Base-by-base conservation (phyloP, 768 basidiomycete genomes). In the Candolleomyces efflorescens region DNA sequence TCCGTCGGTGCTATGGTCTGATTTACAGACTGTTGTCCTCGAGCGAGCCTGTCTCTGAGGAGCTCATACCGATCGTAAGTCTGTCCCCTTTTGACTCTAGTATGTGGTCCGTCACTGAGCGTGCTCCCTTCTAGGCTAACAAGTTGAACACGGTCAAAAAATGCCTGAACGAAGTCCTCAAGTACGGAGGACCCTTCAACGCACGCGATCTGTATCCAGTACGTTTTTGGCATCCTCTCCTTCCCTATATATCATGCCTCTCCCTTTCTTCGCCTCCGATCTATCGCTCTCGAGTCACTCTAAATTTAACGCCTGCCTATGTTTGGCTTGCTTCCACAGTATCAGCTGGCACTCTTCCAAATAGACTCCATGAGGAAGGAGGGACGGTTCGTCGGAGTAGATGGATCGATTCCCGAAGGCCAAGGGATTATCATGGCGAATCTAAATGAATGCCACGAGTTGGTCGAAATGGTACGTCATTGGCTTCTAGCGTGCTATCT, bases 351-450 rank as follows among this genome's bases (percentile, higher is more conserved):
- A 10, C 77, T 96, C 47, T 90, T 94, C 71, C 95, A 98, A 75
- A 96, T 98, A 62, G 96, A 98, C 70, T 88, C 87, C 0, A 77
- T 97, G 76, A 82, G 95, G 46, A 88, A 87, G 70, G 97, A 99
- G 59, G 97, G 96, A 43, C 94, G 91, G 66, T 98, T 98, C 66
- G 75, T 94, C 23, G 91, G 92, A 22, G 78, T 82, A 17, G 95
- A 97, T 64, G 95, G 96, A 1, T 77, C 80, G 24, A 84, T 98
- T 63, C 96, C 96, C 1, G 96, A 98, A 70, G 96, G 96, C 2
- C 96, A 98, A 69, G 96, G 92, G 13, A 93, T 96, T 64, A 82
- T 98, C 54, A 94, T 94, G 80, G 95, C 96, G 3, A 94, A 98
- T 70, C 75, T 98, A 52, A 94, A 89, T 62, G 96, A 98, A 72